phyloP scores from a whole-genome alignment of 1,139 yeast species.

The Geotrichum klebahnii region DNA sequence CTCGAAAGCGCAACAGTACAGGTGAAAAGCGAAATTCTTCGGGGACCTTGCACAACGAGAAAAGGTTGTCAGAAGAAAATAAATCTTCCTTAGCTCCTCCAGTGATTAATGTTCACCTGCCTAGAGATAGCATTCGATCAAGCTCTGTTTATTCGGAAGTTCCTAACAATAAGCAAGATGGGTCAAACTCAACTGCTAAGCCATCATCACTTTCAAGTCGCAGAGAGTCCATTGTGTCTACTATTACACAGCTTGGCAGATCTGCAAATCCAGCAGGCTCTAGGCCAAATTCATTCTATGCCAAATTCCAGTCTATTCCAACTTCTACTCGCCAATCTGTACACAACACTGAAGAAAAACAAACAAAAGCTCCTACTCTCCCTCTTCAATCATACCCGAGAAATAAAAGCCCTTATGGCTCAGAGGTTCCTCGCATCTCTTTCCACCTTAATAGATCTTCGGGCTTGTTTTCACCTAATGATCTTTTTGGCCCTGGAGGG shows the following conservation, averaged over 20 bases:
- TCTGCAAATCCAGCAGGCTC: neutral
- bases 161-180: neutral
- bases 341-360: neutral
- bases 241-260: neutral
- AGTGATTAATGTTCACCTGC: constrained; percentile 17
- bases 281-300: neutral
- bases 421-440: constrained; percentile 26
- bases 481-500: constrained; percentile 10
- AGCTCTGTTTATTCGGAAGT: constrained; percentile 19
- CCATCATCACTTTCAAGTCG: neutral
- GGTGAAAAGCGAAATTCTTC: neutral
- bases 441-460: constrained; percentile 25
- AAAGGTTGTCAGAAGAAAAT: neutral
- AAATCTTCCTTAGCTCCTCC: constrained; percentile 17
- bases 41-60: neutral
- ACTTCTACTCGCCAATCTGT: too few relatives aligned
- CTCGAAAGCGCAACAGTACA: neutral
- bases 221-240: neutral
- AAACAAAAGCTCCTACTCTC: neutral
- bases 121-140: constrained; percentile 14
- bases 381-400: constrained; percentile 7
- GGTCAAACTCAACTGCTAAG: neutral
- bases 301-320: neutral
- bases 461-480: constrained; percentile 16
- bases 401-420: neutral